phyloP scores from a whole-genome alignment of 306 rosid species.

The Coriaria nepalensis region DNA sequence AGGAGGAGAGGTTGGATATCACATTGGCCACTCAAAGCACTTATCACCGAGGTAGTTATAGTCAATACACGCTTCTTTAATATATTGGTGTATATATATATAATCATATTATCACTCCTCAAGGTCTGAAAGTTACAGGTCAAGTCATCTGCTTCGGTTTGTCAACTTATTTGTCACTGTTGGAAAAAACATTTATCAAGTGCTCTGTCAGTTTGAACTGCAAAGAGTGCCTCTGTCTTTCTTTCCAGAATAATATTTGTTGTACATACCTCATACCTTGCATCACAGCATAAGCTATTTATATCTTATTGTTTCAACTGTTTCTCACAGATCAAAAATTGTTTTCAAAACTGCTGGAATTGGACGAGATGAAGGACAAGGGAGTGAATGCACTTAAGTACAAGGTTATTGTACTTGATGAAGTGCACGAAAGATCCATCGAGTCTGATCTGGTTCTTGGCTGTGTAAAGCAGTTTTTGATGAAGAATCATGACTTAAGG shows the following conservation, averaged over 20 bases:
- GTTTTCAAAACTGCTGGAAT: constrained; percentile 81
- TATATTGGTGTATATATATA: not conserved
- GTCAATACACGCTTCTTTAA: not conserved
- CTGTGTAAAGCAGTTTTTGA: constrained; percentile 70
- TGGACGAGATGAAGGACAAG: constrained; percentile 77
- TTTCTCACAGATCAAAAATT: constrained; percentile 46
- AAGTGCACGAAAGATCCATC: constrained; percentile 91
- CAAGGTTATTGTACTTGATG: constrained; percentile 82
- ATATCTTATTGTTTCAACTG: not conserved
- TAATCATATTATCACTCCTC: not conserved
- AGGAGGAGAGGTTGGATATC: constrained; percentile 87
- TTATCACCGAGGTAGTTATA: constrained; percentile 37
- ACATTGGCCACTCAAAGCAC: constrained; percentile 67
- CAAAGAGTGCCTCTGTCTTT: not conserved
- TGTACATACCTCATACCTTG: not conserved
- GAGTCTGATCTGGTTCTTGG: constrained; percentile 93
- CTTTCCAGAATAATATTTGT: not conserved
- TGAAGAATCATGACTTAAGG: constrained; percentile 66
- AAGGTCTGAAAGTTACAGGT: too few relatives aligned
- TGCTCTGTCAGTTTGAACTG: too few relatives aligned
- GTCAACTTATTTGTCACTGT: not conserved
- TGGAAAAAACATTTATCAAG: too few relatives aligned
- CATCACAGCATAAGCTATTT: not conserved
- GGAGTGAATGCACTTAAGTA: constrained; percentile 59
- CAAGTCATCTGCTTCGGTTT: not conserved